These are phyloP conservation scores for Naegleria gruberi DNA, from an alignment of 208 protist species.

Conservation along the genomic window DNA sequence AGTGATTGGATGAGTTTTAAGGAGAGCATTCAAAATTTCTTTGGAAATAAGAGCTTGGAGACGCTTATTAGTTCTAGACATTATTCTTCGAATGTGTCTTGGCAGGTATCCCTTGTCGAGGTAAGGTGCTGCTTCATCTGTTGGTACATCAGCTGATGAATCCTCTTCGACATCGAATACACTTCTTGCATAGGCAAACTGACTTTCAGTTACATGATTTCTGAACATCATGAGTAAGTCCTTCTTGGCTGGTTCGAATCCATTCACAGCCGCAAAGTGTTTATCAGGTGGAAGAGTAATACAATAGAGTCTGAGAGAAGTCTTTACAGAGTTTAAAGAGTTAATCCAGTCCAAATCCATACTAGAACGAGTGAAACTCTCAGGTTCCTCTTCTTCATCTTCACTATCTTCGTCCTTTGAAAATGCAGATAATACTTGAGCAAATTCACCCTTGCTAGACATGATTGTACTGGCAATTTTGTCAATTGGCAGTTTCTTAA, in stretches of 20 bases:
- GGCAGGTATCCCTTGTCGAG: background rate
- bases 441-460: background rate
- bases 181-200: background rate
- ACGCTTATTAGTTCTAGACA: background rate
- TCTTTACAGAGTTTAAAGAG: background rate
- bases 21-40: conserved; percentile 1
- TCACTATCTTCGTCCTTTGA: background rate
- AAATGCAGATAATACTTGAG: background rate
- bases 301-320: background rate
- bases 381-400: background rate
- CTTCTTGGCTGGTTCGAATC: conserved; percentile 7
- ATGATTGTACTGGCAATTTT: background rate
- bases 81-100: background rate
- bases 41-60: background rate
- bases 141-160: background rate
- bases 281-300: conserved; percentile 10
- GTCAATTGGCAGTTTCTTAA: background rate
- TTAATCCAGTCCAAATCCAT: background rate
- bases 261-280: background rate
- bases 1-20: background rate
- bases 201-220: background rate
- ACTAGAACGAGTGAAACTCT: background rate
- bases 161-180: background rate
- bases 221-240: background rate
- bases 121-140: background rate